phyloP scores from a whole-genome alignment of 208 protist genomes.

The Phytomonas sp. region DNA sequence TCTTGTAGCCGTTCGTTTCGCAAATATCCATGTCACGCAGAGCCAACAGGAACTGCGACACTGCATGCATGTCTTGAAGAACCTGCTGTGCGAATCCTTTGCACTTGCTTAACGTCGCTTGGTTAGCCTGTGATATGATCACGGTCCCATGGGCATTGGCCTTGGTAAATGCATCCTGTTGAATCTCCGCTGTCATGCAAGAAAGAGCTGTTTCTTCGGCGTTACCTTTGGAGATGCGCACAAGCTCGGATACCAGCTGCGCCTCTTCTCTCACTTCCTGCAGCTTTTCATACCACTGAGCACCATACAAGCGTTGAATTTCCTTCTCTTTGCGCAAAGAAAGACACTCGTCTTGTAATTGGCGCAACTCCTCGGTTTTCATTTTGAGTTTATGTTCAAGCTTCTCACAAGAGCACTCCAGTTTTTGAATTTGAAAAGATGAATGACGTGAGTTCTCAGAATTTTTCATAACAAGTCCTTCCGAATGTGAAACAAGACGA shows the following conservation, averaged over 20 bases:
- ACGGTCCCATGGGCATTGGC: neutral
- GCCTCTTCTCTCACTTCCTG: conserved; percentile 56
- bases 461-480: conserved; percentile 43
- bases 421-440: conserved; percentile 32
- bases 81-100: conserved; percentile 55
- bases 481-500: conserved; percentile 33
- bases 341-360: conserved; percentile 26
- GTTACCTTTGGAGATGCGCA: conserved; percentile 37
- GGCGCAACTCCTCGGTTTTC: conserved; percentile 21
- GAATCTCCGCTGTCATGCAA: conserved; percentile 12
- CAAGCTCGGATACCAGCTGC: conserved; percentile 56
- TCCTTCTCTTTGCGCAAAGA: conserved; percentile 30
- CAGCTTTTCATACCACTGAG: conserved; percentile 39
- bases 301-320: conserved; percentile 18
- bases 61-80: conserved; percentile 50
- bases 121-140: conserved; percentile 6
- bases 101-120: conserved; percentile 15
- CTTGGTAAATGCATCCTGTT: neutral
- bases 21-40: conserved; percentile 69
- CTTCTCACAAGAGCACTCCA: conserved; percentile 33
- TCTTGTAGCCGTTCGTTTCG: conserved; percentile 36
- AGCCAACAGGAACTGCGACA: conserved; percentile 50
- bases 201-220: conserved; percentile 38
- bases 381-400: conserved; percentile 27
- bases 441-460: conserved; percentile 38